Conservation (phyloP, 257 asterid genomes). For the Voacanga thouarsii region DNA sequence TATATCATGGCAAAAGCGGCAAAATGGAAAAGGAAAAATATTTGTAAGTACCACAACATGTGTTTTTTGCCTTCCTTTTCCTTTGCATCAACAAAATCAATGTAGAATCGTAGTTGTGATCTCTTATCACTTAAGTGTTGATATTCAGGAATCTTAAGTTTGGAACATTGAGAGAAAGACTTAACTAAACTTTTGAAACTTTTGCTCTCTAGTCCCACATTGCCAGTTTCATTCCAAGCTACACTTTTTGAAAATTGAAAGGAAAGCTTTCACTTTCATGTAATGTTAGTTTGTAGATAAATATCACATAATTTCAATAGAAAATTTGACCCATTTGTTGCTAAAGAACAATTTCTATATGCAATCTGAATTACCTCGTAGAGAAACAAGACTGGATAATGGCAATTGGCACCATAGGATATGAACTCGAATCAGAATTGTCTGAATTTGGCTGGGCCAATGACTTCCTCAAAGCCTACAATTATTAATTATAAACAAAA, state of each 20-base stretch:
- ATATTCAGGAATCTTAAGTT: neutral
- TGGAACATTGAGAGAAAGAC: neutral
- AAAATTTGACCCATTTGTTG: neutral
- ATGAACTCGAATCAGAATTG: constrained; percentile 37
- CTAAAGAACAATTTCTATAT: neutral
- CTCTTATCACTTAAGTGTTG: neutral
- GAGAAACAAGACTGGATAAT: constrained; percentile 77
- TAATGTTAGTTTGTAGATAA: neutral
- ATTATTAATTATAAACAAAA: constrained; percentile 1
- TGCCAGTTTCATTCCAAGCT: neutral
- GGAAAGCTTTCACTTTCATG: neutral
- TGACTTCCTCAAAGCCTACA: constrained; percentile 70
- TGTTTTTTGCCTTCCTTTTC: neutral
- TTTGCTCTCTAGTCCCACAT: neutral
- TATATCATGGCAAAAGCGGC: neutral
- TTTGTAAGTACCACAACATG: neutral
- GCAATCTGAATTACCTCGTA: constrained; percentile 52
- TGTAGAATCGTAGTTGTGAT: too few species aligned
- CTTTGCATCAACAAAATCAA: too few species aligned
- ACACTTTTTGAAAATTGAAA: neutral
- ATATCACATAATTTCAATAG: neutral
- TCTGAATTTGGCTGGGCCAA: constrained; percentile 38
- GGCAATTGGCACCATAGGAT: constrained; percentile 90
- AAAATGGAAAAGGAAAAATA: too few species aligned
- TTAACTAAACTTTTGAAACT: neutral